phyloP scores from a whole-genome alignment of 345 rosid species.

The Acer negundo region DNA sequence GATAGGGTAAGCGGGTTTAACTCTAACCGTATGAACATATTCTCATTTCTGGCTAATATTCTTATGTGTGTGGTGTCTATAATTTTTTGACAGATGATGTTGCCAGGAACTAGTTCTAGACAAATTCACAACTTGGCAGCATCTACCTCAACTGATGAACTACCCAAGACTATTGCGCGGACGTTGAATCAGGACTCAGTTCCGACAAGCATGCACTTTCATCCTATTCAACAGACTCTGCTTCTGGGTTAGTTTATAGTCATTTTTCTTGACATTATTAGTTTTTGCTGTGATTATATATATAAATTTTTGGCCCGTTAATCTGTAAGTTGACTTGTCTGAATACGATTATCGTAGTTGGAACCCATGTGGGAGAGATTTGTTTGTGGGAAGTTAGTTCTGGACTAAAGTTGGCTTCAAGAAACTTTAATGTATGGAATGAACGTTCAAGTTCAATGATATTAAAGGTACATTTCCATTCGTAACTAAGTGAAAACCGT shows the following conservation, averaged over 20 bases:
- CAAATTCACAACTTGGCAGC: conserved; percentile 22
- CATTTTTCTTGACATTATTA: conserved; percentile 9
- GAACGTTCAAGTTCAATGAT: conserved; percentile 29
- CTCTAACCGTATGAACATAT: neutral
- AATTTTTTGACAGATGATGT: conserved; percentile 20
- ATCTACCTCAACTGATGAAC: conserved; percentile 24
- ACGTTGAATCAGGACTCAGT: conserved; percentile 32
- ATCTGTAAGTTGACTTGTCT: conserved; percentile 14
- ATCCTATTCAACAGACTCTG: conserved; percentile 40
- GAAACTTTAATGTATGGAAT: conserved; percentile 42
- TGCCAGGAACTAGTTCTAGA: conserved; percentile 27
- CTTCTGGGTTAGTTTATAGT: conserved; percentile 42
- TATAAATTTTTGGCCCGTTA: conserved; percentile 5
- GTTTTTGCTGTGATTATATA: conserved; percentile 10
- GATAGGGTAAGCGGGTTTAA: conserved; percentile 32
- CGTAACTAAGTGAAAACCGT: neutral
- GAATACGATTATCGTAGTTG: conserved; percentile 32
- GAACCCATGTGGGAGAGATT: conserved; percentile 39
- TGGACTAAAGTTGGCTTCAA: conserved; percentile 30
- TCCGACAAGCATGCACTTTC: conserved; percentile 52
- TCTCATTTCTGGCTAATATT: neutral
- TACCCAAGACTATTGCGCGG: conserved; percentile 38
- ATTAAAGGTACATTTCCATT: conserved; percentile 32
- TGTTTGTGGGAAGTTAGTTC: conserved; percentile 45
- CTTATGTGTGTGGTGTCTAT: neutral